These are phyloP conservation scores for Entomophthora muscae DNA, from an alignment of 371 early-diverging fungal genomes.

Conservation along the genomic window DNA sequence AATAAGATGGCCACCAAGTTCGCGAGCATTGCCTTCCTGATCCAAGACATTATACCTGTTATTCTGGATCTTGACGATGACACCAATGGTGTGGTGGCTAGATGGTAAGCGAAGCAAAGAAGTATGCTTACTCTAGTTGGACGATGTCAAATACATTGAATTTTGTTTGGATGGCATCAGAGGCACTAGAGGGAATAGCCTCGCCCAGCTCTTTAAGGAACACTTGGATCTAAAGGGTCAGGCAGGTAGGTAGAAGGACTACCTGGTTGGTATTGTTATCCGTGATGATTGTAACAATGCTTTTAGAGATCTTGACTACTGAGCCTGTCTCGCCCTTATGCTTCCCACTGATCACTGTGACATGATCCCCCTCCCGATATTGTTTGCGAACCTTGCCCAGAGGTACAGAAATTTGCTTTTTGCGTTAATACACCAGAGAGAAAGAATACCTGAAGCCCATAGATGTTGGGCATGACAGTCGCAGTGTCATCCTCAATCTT, in stretches of 20 bases:
- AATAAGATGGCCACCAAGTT: constrained; percentile 51
- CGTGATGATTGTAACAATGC: constrained; percentile 61
- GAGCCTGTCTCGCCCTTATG: constrained; percentile 75
- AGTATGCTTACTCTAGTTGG: no score
- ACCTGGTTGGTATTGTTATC: constrained; percentile 55
- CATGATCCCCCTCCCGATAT: constrained; percentile 71
- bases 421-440: no score
- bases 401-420: constrained; percentile 18
- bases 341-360: constrained; percentile 82
- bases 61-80: constrained; percentile 66
- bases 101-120: no score
- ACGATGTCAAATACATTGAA: constrained; percentile 64
- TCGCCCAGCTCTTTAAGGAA: constrained; percentile 77
- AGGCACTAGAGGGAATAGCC: constrained; percentile 29
- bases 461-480: neutral
- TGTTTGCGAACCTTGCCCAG: constrained; percentile 24
- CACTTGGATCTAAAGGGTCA: constrained; percentile 32
- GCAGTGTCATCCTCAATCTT: neutral
- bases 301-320: constrained; percentile 59
- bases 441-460: constrained; percentile 25
- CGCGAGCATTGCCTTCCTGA: constrained; percentile 51
- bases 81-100: constrained; percentile 46
- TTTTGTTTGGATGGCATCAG: constrained; percentile 9
- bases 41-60: constrained; percentile 58
- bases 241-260: neutral